A percentile compares a stretch with the other conserved stretches of the same genome.
These are phyloP conservation scores for Rhododendron ovatum DNA, from an alignment of 148 eudicot genomes.

Conservation along the genomic window DNA sequence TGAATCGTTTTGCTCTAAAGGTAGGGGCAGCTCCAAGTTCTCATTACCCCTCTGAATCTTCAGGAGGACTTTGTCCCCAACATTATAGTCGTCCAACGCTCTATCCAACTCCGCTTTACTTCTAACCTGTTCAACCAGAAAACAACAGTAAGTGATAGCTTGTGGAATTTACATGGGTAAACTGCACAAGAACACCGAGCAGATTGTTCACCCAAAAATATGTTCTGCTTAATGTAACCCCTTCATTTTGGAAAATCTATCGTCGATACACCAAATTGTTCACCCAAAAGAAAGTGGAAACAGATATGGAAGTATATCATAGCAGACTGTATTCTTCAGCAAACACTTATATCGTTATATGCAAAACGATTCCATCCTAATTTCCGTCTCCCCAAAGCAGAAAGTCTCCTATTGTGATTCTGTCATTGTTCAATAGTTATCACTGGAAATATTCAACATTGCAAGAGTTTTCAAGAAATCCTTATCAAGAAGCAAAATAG, in stretches of 20 bases:
- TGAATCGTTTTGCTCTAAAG: conserved; percentile 55
- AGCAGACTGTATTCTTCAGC: neutral
- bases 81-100: conserved; percentile 66
- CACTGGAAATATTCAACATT: neutral
- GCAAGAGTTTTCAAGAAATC: neutral
- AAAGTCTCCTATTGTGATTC: neutral
- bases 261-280: neutral
- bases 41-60: conserved; percentile 65
- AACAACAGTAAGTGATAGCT: neutral
- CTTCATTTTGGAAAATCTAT: neutral
- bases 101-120: conserved; percentile 71
- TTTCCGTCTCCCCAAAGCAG: neutral
- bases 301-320: neutral
- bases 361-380: neutral
- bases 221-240: neutral
- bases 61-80: conserved; percentile 68
- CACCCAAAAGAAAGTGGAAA: neutral
- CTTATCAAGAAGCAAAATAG: neutral
- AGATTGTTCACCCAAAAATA: neutral
- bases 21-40: conserved; percentile 59
- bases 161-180: neutral
- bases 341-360: neutral
- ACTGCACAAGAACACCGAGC: neutral
- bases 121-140: conserved; percentile 51
- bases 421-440: neutral